Evolutionary conservation across 345 rosid genomes (phyloP).

Genomic region (Bretschneidera sinensis): DNA sequence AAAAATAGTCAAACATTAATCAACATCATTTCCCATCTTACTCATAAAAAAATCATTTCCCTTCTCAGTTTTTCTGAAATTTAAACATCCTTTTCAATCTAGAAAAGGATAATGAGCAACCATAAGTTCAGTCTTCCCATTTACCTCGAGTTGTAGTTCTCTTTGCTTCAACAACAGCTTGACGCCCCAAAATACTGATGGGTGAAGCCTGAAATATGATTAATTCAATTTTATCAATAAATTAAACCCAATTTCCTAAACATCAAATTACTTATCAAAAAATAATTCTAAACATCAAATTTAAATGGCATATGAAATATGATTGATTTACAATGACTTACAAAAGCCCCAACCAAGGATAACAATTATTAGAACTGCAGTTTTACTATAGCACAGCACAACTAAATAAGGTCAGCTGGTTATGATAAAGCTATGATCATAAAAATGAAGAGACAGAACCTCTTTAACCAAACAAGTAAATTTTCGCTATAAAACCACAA

Average conservation of each 20-base stretch:
- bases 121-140: conserved; percentile 2
- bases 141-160: conserved; percentile 64
- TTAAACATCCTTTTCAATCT: too few relatives aligned
- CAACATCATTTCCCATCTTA: not conserved
- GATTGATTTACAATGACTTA: too few relatives aligned
- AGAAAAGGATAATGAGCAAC: not conserved
- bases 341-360: not conserved
- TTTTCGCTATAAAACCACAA: too few relatives aligned
- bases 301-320: too few relatives aligned
- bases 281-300: too few relatives aligned
- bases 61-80: not conserved
- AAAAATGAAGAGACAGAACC: not conserved
- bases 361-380: not conserved
- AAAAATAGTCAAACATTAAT: too few relatives aligned
- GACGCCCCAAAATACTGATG: conserved; percentile 45
- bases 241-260: not conserved
- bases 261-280: too few relatives aligned
- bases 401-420: too few relatives aligned
- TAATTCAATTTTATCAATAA: too few relatives aligned
- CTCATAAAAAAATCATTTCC: conserved; percentile 6
- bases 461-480: not conserved
- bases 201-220: conserved; percentile 64
- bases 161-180: conserved; percentile 69
- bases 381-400: not conserved
- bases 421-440: too few relatives aligned